These are phyloP conservation scores for Entomortierella chlamydospora DNA, from an alignment of 192 early-diverging fungal species.

Conservation along the genomic window DNA sequence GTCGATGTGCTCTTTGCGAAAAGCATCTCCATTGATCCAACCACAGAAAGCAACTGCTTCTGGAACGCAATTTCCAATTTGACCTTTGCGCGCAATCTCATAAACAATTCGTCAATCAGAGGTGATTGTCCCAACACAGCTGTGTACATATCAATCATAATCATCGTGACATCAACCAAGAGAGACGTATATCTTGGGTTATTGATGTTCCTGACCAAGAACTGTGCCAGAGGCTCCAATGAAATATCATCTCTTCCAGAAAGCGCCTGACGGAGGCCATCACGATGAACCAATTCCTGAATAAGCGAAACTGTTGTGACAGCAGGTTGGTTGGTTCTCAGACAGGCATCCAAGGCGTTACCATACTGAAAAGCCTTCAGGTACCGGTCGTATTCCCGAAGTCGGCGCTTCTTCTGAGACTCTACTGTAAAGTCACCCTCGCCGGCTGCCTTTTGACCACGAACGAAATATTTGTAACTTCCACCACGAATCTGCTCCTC, in stretches of 20 bases:
- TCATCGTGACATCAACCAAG: conserved; percentile 82
- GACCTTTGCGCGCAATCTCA: conserved; percentile 77
- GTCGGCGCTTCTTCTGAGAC: conserved; percentile 64
- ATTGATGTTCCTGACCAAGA: conserved; percentile 83
- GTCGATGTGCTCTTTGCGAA: conserved; percentile 64
- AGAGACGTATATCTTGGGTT: conserved; percentile 83
- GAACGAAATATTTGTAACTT: conserved; percentile 77
- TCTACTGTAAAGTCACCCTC: conserved; percentile 85
- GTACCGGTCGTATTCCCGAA: conserved; percentile 85
- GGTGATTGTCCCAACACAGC: conserved; percentile 83
- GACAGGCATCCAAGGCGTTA: conserved; percentile 88
- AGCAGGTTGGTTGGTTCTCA: conserved; percentile 70
- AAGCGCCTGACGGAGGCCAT: conserved; percentile 82
- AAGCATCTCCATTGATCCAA: conserved; percentile 91
- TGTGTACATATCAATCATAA: conserved; percentile 87
- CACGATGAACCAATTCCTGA: conserved; percentile 91
- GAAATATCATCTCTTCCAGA: conserved; percentile 89
- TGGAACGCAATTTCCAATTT: conserved; percentile 83
- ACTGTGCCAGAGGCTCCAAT: conserved; percentile 85
- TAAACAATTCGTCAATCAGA: conserved; percentile 82
- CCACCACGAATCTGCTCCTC: conserved; percentile 66
- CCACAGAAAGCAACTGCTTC: conserved; percentile 76
- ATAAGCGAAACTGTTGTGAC: conserved; percentile 81
- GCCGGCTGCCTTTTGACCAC: conserved; percentile 60
- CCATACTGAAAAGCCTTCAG: conserved; percentile 89